Evolutionary conservation across 2,329 filamentous ascomycete genomes (phyloP).

Genomic region (Epichloe sp.): DNA sequence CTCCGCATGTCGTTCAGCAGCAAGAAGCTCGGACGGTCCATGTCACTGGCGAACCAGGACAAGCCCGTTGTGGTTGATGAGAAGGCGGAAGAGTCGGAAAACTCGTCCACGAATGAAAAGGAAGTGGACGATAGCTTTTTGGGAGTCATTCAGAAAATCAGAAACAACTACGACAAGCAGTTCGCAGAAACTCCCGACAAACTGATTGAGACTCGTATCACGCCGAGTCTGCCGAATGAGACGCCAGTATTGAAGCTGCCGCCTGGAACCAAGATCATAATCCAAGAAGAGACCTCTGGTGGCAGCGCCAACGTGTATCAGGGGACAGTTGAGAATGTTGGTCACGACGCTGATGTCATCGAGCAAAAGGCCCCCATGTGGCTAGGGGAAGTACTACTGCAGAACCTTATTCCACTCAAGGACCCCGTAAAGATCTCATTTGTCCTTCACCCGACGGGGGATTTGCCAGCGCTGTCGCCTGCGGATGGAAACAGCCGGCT

Average conservation of each 20-base stretch:
- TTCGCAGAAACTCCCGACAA: slow-evolving; percentile 40
- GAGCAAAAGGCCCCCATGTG: slow-evolving; percentile 82
- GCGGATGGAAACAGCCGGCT: slow-evolving; percentile 76
- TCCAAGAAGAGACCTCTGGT: slow-evolving; percentile 54
- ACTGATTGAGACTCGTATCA: slow-evolving; percentile 48
- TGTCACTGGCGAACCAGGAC: slow-evolving; percentile 44
- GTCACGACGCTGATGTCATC: slow-evolving; percentile 65
- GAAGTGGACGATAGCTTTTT: slow-evolving; percentile 63
- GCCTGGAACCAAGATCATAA: slow-evolving; percentile 50
- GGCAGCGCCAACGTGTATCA: slow-evolving; percentile 78
- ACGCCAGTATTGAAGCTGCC: slow-evolving; percentile 67
- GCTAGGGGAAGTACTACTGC: slow-evolving; percentile 75
- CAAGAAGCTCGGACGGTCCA: slow-evolving; percentile 68
- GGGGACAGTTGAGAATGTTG: slow-evolving; percentile 69
- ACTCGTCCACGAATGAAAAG: slow-evolving; percentile 53
- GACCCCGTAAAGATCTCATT: slow-evolving; percentile 97
- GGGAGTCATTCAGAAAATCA: slow-evolving; percentile 60
- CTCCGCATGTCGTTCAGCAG: slow-evolving; percentile 73
- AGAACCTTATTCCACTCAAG: slow-evolving; percentile 72
- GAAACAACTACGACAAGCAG: slow-evolving; percentile 58
- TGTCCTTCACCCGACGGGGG: slow-evolving; percentile 67
- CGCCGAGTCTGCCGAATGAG: slow-evolving; percentile 57
- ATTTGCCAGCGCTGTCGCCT: slow-evolving; percentile 60
- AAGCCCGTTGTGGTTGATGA: slow-evolving; percentile 66
- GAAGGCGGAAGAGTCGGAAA: slow-evolving; percentile 56